Base-by-base conservation (phyloP, 1,284 basidiomycete genomes). In the Ustilago loliicola region DNA sequence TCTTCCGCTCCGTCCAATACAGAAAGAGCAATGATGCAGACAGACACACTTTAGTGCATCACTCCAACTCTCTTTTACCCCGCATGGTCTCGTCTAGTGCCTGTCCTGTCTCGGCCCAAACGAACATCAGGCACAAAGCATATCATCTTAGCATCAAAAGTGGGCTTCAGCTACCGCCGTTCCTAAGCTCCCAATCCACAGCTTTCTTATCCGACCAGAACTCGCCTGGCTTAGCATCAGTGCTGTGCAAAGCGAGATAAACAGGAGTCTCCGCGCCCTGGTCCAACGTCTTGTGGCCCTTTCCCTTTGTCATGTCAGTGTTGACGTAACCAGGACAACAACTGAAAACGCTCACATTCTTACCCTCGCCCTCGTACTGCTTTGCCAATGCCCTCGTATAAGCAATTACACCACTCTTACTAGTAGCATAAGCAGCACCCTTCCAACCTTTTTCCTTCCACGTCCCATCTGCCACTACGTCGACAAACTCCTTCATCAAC, bases 271-370 rank as follows among this genome's bases (percentile, higher is more conserved):
- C 62, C 17, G 84, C 83, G 1, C 85, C 85, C 51, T 83, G 71
- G 21, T 85, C 84, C 36, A 80, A 65, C 27, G 83, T 82, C 52
- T 77, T 72, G 38, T 59, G 40, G 9, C 85, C 85, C 36, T 78
- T 80, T 36, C 79, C 79, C 54, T 75, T 79, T 62, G 81, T 75
- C 77, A 85, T 83, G 40, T 80, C 77, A 7, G 82, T 84, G 53
- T 84, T 78, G 53, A 85, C 83, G 56, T 77, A 86, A 23, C 83
- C 83, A 9, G 85, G 83, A 55, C 85, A 86, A 72, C 80, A 82
- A 3, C 76, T 66, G 25, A 84, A 77, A 53, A 85, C 75, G 25
- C 66, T 50, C 1, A 80, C 71, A 3, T 65, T 67, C 57, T 72
- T 61, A 40, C 72, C 70, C 29, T 71, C 68, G 29, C 60, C 27